Percentiles rank a stretch among this genome's conserved stretches.
phyloP scores from a whole-genome alignment of 2,329 filamentous ascomycete genomes.

The Epichloe amarillans region DNA sequence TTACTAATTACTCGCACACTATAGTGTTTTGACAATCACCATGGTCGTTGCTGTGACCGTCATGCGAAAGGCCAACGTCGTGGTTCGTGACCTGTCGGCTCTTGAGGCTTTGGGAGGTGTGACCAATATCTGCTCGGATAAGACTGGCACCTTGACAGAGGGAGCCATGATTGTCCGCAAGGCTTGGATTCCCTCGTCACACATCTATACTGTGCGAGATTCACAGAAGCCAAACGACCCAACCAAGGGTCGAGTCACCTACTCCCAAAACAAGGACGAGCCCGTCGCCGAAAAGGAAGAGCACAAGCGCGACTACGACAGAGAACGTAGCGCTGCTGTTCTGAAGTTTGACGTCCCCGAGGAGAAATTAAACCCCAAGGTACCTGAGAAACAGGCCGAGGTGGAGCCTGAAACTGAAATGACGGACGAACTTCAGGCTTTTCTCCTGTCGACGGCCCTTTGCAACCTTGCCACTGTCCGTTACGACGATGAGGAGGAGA shows the following conservation, averaged over 20 bases:
- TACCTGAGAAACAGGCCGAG: constrained; percentile 10
- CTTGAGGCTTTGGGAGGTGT: constrained; percentile 58
- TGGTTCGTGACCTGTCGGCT: constrained; percentile 51
- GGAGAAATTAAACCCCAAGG: constrained; percentile 32
- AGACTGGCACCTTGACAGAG: constrained; percentile 56
- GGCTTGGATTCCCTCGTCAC: constrained; percentile 47
- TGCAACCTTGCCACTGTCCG: constrained; percentile 52
- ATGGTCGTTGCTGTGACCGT: constrained; percentile 53
- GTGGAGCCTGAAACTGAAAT: constrained; percentile 28
- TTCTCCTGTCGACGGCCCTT: constrained; percentile 44
- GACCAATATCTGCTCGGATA: constrained; percentile 62
- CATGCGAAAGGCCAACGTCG: constrained; percentile 51
- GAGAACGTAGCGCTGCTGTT: constrained; percentile 44
- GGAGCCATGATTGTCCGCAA: constrained; percentile 58
- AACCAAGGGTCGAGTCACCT: constrained; percentile 40
- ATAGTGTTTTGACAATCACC: constrained; percentile 52
- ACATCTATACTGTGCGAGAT: constrained; percentile 46
- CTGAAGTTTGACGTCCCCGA: constrained; percentile 51
- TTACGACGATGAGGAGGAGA: constrained; percentile 36
- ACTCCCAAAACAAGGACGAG: constrained; percentile 25
- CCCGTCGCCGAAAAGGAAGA: constrained; percentile 20
- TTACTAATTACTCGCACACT: neutral
- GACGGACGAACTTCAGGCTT: constrained; percentile 35
- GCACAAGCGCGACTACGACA: constrained; percentile 41
- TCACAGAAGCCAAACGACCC: constrained; percentile 49